Conservation (phyloP, 2,329 filamentous ascomycete genomes). For the Trichocomaceae sp. region DNA sequence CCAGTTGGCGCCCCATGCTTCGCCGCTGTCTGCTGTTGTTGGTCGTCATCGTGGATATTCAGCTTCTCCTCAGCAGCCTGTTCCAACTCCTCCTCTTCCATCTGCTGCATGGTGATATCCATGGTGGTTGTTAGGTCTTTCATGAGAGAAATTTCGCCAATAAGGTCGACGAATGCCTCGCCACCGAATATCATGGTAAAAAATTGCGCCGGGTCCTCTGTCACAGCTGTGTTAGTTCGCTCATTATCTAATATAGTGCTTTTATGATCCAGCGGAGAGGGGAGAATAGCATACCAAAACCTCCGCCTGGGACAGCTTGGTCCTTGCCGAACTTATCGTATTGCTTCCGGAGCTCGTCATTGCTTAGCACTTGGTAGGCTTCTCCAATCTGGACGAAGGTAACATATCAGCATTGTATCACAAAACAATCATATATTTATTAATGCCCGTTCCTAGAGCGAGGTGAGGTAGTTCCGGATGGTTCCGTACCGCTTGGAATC, state of each 20-base stretch:
- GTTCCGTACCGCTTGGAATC: slow-evolving; percentile 75
- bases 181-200: slow-evolving; percentile 98
- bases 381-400: slow-evolving; percentile 52
- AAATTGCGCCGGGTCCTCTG: slow-evolving; percentile 89
- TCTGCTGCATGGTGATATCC: slow-evolving; percentile 87
- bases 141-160: slow-evolving; percentile 97
- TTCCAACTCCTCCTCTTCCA: slow-evolving; percentile 61
- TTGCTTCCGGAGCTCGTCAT: slow-evolving; percentile 75
- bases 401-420: not conserved
- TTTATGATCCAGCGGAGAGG: not conserved
- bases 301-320: slow-evolving; percentile 78
- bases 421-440: not conserved
- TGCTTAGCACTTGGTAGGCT: slow-evolving; percentile 72
- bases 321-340: slow-evolving; percentile 99
- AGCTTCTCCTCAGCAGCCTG: slow-evolving; percentile 47
- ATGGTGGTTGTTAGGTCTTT: slow-evolving; percentile 97
- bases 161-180: slow-evolving; percentile 91
- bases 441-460: not conserved
- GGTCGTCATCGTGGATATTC: slow-evolving; percentile 37
- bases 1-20: not conserved
- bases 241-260: not conserved
- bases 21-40: slow-evolving; percentile 31
- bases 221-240: not conserved
- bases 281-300: slow-evolving; percentile 58
- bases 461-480: not conserved